Evolutionary conservation across 2,329 filamentous ascomycete genomes (phyloP).

Genomic region (Aureobasidium uvarum): DNA sequence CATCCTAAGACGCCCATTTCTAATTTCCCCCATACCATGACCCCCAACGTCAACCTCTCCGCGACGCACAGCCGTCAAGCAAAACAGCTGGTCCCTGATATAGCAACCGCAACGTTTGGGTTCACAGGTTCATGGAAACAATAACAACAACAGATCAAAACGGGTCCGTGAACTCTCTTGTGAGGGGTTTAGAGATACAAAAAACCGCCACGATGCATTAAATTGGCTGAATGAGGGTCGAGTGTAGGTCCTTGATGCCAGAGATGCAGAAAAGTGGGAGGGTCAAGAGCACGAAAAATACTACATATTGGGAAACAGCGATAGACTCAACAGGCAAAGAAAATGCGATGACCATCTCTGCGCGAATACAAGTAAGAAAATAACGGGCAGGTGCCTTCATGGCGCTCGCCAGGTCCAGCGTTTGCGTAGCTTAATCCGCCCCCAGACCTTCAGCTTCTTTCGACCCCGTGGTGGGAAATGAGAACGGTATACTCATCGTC

Average conservation of each 20-base stretch:
- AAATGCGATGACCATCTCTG: background rate
- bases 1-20: constrained; percentile 3
- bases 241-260: background rate
- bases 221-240: background rate
- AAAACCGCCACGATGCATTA: background rate
- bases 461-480: constrained; percentile 16
- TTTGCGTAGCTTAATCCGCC: background rate
- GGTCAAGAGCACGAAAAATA: background rate
- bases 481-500: constrained; percentile 19
- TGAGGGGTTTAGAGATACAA: background rate
- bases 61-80: background rate
- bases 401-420: background rate
- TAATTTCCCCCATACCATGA: constrained; percentile 9
- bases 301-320: background rate
- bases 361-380: background rate
- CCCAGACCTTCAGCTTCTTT: background rate
- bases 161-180: background rate
- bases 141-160: constrained; percentile 18
- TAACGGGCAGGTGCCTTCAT: background rate
- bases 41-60: background rate
- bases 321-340: background rate
- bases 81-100: background rate
- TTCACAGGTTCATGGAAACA: background rate
- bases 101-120: constrained; percentile 8
- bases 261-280: background rate